phyloP scores from a whole-genome alignment of 768 basidiomycete species.

The Macrolepiota dolichaula region DNA sequence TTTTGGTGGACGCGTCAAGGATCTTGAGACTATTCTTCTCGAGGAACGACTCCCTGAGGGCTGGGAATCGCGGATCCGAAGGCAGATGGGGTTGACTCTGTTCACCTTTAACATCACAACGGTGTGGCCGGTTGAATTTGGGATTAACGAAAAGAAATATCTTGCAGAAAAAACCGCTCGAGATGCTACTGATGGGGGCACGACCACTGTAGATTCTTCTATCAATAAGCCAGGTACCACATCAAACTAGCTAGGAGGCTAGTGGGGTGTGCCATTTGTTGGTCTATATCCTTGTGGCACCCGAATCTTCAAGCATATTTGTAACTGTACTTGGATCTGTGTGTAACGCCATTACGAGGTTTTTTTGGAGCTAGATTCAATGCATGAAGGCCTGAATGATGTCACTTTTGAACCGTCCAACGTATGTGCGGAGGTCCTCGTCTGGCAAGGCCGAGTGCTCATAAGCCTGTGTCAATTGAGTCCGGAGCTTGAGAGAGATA shows the following conservation, averaged over 20 bases:
- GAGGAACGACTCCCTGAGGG: constrained; percentile 65
- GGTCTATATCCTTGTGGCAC: neutral
- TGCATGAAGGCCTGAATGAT: constrained; percentile 51
- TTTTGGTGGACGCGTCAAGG: constrained; percentile 52
- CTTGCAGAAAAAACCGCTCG: constrained; percentile 14
- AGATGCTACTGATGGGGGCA: neutral
- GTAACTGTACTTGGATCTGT: no score
- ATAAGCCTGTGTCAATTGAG: constrained; percentile 70
- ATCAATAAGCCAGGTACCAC: neutral
- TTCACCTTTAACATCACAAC: constrained; percentile 44
- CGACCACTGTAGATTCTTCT: neutral
- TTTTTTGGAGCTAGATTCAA: neutral
- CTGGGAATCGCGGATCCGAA: constrained; percentile 56
- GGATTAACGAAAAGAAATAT: constrained; percentile 28
- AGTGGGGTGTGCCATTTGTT: no score
- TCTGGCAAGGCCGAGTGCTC: constrained; percentile 75
- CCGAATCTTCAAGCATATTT: neutral
- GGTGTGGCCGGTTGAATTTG: constrained; percentile 27
- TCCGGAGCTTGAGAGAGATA: constrained; percentile 49
- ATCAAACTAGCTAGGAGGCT: neutral
- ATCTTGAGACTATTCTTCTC: constrained; percentile 44
- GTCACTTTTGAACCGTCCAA: constrained; percentile 68
- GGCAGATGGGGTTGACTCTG: constrained; percentile 53
- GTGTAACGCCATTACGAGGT: no score
- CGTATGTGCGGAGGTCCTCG: constrained; percentile 60